Evolutionary conservation across 345 rosid genomes (phyloP).

Genomic region (Ricinus communis): DNA sequence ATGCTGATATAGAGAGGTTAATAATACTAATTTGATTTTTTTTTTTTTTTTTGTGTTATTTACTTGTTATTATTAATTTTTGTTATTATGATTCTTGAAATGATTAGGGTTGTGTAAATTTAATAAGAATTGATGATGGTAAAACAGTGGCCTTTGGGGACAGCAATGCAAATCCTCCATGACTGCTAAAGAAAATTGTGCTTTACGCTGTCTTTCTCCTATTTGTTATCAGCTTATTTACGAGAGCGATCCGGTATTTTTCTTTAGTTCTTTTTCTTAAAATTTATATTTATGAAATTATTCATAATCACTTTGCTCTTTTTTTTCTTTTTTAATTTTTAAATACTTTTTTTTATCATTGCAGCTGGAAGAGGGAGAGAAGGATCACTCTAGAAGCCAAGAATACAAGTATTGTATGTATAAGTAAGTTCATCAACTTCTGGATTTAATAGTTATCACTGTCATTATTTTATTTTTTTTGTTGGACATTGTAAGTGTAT

Average conservation of each 20-base stretch:
- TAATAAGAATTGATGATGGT: conserved; percentile 6
- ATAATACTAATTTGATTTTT: too few relatives aligned
- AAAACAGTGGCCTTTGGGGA: conserved; percentile 79
- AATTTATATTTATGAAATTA: conserved; percentile 14
- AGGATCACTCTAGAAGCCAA: conserved; percentile 67
- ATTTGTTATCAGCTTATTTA: conserved; percentile 68
- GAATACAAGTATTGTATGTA: conserved; percentile 82
- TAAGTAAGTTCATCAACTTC: conserved; percentile 51
- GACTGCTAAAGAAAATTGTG: conserved; percentile 75
- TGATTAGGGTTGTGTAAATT: neutral
- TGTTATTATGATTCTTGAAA: too few relatives aligned
- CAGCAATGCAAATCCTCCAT: conserved; percentile 62
- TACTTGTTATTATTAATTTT: neutral
- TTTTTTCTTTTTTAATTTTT: conserved; percentile 2
- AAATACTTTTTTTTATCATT: too few relatives aligned
- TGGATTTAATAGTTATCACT: neutral
- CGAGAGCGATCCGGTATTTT: conserved; percentile 67
- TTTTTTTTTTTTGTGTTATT: neutral
- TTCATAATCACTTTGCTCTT: neutral
- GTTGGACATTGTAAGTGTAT: neutral
- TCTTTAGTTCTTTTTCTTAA: too few relatives aligned
- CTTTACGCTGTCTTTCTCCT: conserved; percentile 69
- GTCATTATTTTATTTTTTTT: neutral
- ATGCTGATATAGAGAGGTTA: conserved; percentile 75
- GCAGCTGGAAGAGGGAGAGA: conserved; percentile 89